Conservation (phyloP, 306 rosid species). For the Glycine tomentella region DNA sequence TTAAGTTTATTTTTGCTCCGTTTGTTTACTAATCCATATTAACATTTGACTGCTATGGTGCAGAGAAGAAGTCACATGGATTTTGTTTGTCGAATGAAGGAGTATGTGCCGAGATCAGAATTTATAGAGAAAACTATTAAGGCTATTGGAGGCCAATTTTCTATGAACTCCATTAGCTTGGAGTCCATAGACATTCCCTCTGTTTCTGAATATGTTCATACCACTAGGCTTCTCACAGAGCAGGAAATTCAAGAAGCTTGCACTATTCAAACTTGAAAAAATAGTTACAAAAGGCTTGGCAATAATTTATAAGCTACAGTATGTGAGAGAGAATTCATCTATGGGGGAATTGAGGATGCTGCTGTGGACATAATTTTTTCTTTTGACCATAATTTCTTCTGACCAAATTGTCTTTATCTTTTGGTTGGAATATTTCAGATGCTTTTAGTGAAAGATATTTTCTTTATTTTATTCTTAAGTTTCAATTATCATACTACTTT, state of each 20-base stretch:
- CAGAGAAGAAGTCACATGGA: conserved; percentile 80
- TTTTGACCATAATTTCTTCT: not conserved
- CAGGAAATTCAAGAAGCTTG: conserved; percentile 65
- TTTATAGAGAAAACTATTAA: conserved; percentile 68
- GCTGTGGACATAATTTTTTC: not conserved
- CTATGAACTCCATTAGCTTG: conserved; percentile 42
- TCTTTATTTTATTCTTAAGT: conserved; percentile 25
- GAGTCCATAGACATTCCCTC: conserved; percentile 51
- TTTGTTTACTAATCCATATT: conserved; percentile 18
- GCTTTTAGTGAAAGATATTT: not conserved
- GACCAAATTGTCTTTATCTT: not conserved
- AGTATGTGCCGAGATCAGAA: conserved; percentile 69
- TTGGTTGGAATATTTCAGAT: not conserved
- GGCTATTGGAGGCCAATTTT: conserved; percentile 61
- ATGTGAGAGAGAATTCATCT: conserved; percentile 7
- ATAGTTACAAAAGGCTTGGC: conserved; percentile 23
- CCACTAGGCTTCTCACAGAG: conserved; percentile 64
- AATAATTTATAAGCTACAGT: not conserved
- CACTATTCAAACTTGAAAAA: conserved; percentile 42
- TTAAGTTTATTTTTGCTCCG: conserved; percentile 26
- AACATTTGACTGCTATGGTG: conserved; percentile 37
- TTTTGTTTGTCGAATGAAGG: conserved; percentile 82
- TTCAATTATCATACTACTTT: not conserved
- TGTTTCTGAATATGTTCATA: conserved; percentile 60
- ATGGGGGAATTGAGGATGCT: not conserved